Percentiles rank a stretch among this genome's conserved stretches.
These are phyloP conservation scores for Exidia glandulosa DNA, from an alignment of 768 basidiomycete genomes.

Conservation along the genomic window DNA sequence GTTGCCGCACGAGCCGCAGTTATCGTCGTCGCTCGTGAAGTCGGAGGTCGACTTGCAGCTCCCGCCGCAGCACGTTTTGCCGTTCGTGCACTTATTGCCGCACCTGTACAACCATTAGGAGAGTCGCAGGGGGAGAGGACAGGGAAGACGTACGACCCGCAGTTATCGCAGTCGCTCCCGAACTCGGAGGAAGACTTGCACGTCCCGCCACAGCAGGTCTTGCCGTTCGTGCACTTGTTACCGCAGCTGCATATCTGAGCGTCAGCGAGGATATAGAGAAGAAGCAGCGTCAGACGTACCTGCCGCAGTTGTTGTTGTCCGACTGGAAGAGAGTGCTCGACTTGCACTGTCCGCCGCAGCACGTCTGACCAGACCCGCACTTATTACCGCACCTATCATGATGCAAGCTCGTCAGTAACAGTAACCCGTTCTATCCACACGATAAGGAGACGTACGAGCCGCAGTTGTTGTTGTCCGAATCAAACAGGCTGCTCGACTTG, in stretches of 20 bases:
- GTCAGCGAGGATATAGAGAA: no score
- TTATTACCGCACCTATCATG: background rate
- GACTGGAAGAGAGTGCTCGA: background rate
- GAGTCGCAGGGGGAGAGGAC: no score
- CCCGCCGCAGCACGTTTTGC: background rate
- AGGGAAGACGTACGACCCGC: no score
- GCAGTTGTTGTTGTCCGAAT: background rate
- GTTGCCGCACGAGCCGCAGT: background rate
- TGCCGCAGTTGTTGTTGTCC: background rate
- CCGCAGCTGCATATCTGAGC: no score
- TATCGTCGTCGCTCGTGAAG: background rate
- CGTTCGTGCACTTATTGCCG: background rate
- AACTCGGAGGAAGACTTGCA: background rate
- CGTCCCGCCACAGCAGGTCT: background rate
- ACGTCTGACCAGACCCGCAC: background rate
- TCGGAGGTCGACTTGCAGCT: background rate
- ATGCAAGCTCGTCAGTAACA: background rate
- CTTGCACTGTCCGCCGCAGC: background rate
- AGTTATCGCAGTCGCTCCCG: background rate
- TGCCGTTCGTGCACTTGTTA: background rate
- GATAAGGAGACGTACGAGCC: background rate
- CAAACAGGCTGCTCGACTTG: background rate
- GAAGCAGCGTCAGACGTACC: no score
- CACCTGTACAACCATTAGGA: no score
- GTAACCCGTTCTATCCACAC: background rate